Base-by-base conservation (phyloP, 106 monocot genomes). In the Gastrodia elata region DNA sequence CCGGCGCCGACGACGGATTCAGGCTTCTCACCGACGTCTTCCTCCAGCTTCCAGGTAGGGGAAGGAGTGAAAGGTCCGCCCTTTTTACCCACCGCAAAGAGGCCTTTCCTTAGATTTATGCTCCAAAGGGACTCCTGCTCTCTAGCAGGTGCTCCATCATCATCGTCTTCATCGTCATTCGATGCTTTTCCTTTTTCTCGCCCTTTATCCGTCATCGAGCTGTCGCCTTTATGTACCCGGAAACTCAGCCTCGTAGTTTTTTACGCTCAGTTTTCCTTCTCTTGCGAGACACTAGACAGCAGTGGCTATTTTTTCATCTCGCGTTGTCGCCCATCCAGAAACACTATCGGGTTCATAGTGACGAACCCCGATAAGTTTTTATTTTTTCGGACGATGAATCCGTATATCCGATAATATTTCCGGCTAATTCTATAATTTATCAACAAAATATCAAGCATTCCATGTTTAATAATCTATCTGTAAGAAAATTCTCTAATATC, bases 21-120 rank as follows among this genome's bases (percentile, higher is more conserved):
- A 6, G 8, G 18, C 30, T 32, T 14, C 55, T 35, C 69, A 27
- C 33, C 14, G 11, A 2, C 68, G n/a, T 36, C 52, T 7, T 77
- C 77, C 70, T 71, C 77, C 71, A 77, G 71, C 42, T 77, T 77
- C 77, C 77, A 77, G 55, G 70, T 13, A 13, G 77, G 77, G 33
- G 49, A 26, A 15, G 77, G 77, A 15, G 77, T 80, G 38, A 61
- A 65, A 8, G 70, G 70, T 13, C 80, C 75, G 24, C 64, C 80
- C 40, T 27, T 80, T 39, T 65, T 80, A 34, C 71, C 71, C 13
- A 56, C 61, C 6, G 76, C 44, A 22, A 80, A n/a, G n/a, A n/a
- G 58, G 16, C 75, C 75, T 64, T 46, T 64, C 59, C 76, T 59
- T 34, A 80, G 61, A 64, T 80, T 80, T 38, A 71, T 30, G 11